Base-by-base conservation (phyloP, 768 basidiomycete genomes). In the Leccinellum albellum region DNA sequence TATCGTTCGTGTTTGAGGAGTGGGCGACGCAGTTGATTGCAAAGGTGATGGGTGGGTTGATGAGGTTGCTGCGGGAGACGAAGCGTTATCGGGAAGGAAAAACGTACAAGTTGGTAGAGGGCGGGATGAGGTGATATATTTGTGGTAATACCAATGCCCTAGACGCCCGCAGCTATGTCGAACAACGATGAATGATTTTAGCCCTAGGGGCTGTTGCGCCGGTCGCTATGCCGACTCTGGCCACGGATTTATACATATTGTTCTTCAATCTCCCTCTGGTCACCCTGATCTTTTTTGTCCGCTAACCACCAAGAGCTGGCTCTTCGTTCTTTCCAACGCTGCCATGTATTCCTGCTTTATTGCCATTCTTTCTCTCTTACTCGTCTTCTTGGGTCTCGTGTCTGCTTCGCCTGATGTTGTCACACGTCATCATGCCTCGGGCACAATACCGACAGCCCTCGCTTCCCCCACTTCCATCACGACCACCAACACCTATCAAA, bases 41-140 rank as follows among this genome's bases (percentile, higher is more conserved):
- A 10, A 73, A 68, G n/a, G 29, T 81, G 29, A 73, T 89, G n/a
- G 84, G 82, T 4, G 64, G 68, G 35, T 58, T 83, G 59, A 69
- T 74, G 55, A 71, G 72, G 50, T 75, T 79, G 69, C 75, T 75
- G 2, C 72, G 64, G 40, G 70, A 71, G 51, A 76, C 74, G 49
- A 78, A 77, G 55, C 76, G 87, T 56, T 76, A 75, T 49, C 76
- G 77, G 47, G 84, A 84, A 14, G 88, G 87, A 5, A 93, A 93
- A 69, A 73, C 81, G 50, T 98, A 98, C 80, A 95, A 94, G 74
- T 78, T 81, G 9, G 85, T 98, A 2, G 91, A 93, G 64, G 84
- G 86, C 21, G 86, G 83, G 32, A 84, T 87, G 84, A 72, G 73
- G 51, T 70, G 66, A 65, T 29, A 6, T 29, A 14, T 49, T 20